These are phyloP conservation scores for Priceomyces medius DNA, from an alignment of 805 yeast species.

Conservation along the genomic window DNA sequence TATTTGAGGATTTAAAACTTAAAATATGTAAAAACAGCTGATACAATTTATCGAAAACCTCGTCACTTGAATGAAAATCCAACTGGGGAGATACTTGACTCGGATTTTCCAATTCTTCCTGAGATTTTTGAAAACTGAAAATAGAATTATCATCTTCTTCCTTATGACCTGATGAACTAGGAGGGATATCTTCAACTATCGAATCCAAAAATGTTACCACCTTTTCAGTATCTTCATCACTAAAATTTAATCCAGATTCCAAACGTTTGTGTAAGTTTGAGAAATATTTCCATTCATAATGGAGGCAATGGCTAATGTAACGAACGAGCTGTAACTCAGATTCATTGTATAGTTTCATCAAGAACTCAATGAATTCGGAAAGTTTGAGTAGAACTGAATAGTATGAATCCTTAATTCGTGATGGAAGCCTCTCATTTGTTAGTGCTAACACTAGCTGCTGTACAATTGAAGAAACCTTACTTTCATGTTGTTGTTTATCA, in stretches of 20 bases:
- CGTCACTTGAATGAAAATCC: slow-evolving; percentile 16
- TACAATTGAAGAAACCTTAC: slow-evolving; percentile 3
- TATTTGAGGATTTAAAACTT: slow-evolving; percentile 12
- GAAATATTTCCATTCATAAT: slow-evolving; percentile 16
- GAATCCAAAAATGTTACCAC: slow-evolving; percentile 20
- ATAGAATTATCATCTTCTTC: slow-evolving; percentile 16
- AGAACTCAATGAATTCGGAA: slow-evolving; percentile 16
- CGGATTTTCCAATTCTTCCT: background rate
- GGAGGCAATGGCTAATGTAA: slow-evolving; percentile 19
- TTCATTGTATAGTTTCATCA: slow-evolving; percentile 14
- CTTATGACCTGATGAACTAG: background rate
- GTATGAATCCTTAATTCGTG: slow-evolving; percentile 19
- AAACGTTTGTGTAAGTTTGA: slow-evolving; percentile 15
- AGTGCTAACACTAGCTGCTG: slow-evolving; percentile 4
- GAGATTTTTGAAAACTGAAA: slow-evolving; percentile 16
- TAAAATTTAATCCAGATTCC: slow-evolving; percentile 13
- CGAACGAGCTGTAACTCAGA: slow-evolving; percentile 17
- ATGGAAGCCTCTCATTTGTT: slow-evolving; percentile 12
- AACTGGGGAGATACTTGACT: slow-evolving; percentile 7
- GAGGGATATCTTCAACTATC: slow-evolving; percentile 12
- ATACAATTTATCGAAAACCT: slow-evolving; percentile 20
- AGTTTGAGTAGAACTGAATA: slow-evolving; percentile 14
- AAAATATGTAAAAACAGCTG: slow-evolving; percentile 22
- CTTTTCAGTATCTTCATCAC: slow-evolving; percentile 20
- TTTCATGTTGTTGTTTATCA: slow-evolving; percentile 1